These are phyloP conservation scores for Posidonia australis DNA, from an alignment of 106 monocot genomes.

Conservation along the genomic window DNA sequence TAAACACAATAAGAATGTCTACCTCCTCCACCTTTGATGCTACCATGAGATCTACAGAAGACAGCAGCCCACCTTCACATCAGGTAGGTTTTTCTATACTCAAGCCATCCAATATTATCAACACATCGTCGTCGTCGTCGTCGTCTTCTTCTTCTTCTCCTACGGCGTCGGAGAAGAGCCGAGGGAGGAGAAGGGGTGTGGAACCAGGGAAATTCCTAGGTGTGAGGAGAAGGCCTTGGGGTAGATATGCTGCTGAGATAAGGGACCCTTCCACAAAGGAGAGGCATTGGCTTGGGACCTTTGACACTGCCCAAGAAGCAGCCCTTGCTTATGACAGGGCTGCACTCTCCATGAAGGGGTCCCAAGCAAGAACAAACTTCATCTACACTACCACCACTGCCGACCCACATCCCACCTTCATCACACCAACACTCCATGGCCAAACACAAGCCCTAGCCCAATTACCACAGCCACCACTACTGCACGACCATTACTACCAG, in stretches of 20 bases:
- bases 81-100: neutral
- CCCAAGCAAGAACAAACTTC: slow-evolving; percentile 21
- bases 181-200: slow-evolving; percentile 6
- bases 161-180: neutral
- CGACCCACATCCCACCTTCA: neutral
- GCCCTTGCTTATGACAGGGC: slow-evolving; percentile 17
- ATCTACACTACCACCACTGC: neutral
- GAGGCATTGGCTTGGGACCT: slow-evolving; percentile 20
- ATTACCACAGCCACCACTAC: neutral
- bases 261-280: slow-evolving; percentile 17
- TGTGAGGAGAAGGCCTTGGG: slow-evolving; percentile 20
- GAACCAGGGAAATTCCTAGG: slow-evolving; percentile 16
- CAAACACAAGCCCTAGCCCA: neutral
- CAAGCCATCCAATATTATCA: neutral
- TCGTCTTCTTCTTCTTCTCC: slow-evolving; percentile 1
- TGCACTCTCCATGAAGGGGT: slow-evolving; percentile 14
- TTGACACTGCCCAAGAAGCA: slow-evolving; percentile 20
- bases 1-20: too few relatives aligned
- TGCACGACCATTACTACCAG: neutral
- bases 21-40: neutral
- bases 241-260: slow-evolving; percentile 18
- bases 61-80: neutral
- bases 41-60: neutral
- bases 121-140: neutral
- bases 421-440: neutral